A percentile compares a stretch with the other conserved stretches of the same genome.
Evolutionary conservation across 441 rosid genomes (phyloP).

Genomic region (Aquilaria agallochum): DNA sequence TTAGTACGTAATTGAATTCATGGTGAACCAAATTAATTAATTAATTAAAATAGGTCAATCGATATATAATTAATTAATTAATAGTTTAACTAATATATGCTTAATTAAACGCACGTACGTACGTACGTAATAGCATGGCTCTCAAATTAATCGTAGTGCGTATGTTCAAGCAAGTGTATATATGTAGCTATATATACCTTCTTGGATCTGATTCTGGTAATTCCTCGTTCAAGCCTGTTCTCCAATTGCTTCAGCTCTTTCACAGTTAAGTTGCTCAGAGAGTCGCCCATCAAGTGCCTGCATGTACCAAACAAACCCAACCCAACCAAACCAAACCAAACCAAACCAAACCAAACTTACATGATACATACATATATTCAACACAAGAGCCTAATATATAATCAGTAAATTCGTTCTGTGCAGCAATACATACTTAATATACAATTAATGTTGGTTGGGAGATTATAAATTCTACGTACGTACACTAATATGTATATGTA

Average conservation of each 20-base stretch:
- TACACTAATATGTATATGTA: background rate
- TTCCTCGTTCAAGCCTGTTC: slow-evolving; percentile 92
- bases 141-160: background rate
- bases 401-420: too few species aligned
- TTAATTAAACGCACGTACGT: background rate
- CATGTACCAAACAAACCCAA: background rate
- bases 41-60: too few species aligned
- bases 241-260: slow-evolving; percentile 97
- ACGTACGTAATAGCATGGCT: background rate
- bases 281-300: slow-evolving; percentile 94
- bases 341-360: background rate
- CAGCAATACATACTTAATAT: too few species aligned
- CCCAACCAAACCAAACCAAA: background rate
- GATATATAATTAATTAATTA: background rate
- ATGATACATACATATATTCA: background rate
- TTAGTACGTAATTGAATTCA: too few species aligned
- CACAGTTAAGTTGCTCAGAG: slow-evolving; percentile 70
- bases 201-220: slow-evolving; percentile 90
- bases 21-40: too few species aligned
- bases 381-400: too few species aligned
- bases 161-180: background rate
- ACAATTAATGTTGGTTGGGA: too few species aligned
- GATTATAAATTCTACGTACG: too few species aligned
- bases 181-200: slow-evolving; percentile 51
- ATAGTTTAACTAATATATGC: too few species aligned